phyloP scores from a whole-genome alignment of 169 alveolate genomes.

The Babesia ovis region DNA sequence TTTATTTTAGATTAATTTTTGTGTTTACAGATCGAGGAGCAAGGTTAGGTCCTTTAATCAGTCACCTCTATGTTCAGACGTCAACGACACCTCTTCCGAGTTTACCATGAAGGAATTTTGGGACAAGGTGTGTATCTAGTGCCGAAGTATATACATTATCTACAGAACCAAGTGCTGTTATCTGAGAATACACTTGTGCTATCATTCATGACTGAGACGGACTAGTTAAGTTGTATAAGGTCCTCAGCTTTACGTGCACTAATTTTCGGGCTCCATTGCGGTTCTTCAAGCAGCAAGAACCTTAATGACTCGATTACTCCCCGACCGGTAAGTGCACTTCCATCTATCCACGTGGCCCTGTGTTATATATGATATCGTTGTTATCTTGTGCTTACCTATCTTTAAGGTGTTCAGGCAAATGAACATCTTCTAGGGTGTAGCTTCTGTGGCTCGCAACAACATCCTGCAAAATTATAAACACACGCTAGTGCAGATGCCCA shows the following conservation, averaged over 20 bases:
- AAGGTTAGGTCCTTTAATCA: neutral
- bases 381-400: conserved; percentile 28
- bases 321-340: conserved; percentile 64
- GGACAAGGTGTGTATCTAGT: conserved; percentile 32
- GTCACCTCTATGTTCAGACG: conserved; percentile 7
- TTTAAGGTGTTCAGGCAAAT: conserved; percentile 31
- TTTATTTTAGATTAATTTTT: neutral
- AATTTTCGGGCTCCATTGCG: neutral
- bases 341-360: conserved; percentile 42
- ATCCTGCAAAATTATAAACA: conserved; percentile 1
- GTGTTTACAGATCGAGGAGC: conserved; percentile 18
- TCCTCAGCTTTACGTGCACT: neutral
- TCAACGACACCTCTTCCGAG: conserved; percentile 7
- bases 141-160: neutral
- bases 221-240: conserved; percentile 15
- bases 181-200: conserved; percentile 54
- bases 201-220: conserved; percentile 45
- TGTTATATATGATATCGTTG: neutral
- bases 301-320: conserved; percentile 39
- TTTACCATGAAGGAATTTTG: conserved; percentile 46
- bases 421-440: neutral
- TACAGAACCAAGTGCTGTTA: conserved; percentile 51
- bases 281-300: conserved; percentile 47
- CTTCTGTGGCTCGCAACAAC: conserved; percentile 2
- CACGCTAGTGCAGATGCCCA: too few species aligned